phyloP scores from a whole-genome alignment of 306 rosid genomes.

The Malus sieversii region DNA sequence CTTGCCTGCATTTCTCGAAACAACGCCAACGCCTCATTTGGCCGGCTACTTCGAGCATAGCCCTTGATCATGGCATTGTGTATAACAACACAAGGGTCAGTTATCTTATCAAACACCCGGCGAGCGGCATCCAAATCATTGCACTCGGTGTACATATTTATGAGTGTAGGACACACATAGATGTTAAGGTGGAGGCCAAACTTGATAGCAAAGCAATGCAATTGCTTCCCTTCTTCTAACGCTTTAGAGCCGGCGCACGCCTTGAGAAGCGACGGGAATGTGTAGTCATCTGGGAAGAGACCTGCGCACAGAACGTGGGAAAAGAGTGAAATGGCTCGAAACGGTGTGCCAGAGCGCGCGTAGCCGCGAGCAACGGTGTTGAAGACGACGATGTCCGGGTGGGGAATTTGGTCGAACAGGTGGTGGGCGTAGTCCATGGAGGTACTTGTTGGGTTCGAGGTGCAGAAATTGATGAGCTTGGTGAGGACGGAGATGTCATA shows the following conservation, averaged over 20 bases:
- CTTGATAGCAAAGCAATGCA: constrained; percentile 62
- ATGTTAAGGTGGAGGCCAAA: constrained; percentile 34
- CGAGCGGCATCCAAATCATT: constrained; percentile 48
- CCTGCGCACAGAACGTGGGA: constrained; percentile 26
- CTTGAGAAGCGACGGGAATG: constrained; percentile 74
- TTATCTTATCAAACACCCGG: constrained; percentile 55
- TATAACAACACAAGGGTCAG: constrained; percentile 55
- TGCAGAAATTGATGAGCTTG: constrained; percentile 59
- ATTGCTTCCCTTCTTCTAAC: constrained; percentile 54
- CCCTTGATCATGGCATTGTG: constrained; percentile 65
- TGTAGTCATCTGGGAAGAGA: constrained; percentile 60
- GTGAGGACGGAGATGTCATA: constrained; percentile 32
- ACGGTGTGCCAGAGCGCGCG: constrained; percentile 46
- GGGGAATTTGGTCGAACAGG: constrained; percentile 54
- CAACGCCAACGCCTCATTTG: constrained; percentile 73
- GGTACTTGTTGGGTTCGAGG: constrained; percentile 25
- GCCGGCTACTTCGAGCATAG: constrained; percentile 51
- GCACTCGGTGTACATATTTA: constrained; percentile 60
- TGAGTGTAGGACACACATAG: constrained; percentile 61
- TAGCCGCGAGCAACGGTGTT: constrained; percentile 73
- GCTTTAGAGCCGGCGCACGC: constrained; percentile 68
- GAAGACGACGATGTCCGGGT: constrained; percentile 51
- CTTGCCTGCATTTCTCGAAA: constrained; percentile 65
- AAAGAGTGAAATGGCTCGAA: constrained; percentile 45
- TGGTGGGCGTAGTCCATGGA: constrained; percentile 58